phyloP scores from a whole-genome alignment of 306 rosid species.

The Acacia acuminata region DNA sequence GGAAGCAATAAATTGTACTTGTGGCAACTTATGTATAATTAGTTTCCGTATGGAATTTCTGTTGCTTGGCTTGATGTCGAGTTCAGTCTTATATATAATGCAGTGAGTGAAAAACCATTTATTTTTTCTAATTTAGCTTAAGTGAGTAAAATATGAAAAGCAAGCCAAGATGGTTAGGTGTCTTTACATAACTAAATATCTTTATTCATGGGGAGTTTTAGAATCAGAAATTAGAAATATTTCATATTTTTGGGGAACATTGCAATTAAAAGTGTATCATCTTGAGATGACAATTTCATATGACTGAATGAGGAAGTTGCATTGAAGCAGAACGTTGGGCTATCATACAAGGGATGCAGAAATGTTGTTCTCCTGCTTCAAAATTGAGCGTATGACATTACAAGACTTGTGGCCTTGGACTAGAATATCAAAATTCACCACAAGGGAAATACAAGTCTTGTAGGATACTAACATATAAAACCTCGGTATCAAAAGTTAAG shows the following conservation, averaged over 20 bases:
- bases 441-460: no score
- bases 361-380: not conserved
- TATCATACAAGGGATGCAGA: not conserved
- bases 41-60: not conserved
- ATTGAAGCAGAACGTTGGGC: not conserved
- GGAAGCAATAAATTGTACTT: constrained; percentile 28
- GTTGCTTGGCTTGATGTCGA: constrained; percentile 19
- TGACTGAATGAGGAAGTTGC: not conserved
- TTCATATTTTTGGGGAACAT: not conserved
- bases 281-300: not conserved
- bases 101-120: not conserved
- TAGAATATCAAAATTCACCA: not conserved
- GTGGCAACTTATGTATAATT: constrained; percentile 2
- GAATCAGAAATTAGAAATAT: not conserved
- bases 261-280: not conserved
- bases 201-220: not conserved
- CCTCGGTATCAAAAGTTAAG: no score
- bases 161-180: not conserved
- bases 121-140: not conserved
- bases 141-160: not conserved
- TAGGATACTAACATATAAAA: no score
- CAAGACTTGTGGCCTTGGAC: not conserved
- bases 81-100: not conserved
- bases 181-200: not conserved
- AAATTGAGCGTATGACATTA: no score